A percentile compares a stretch with the other conserved stretches of the same genome.
phyloP scores from a whole-genome alignment of 345 rosid species.

The Heritiera fomes region DNA sequence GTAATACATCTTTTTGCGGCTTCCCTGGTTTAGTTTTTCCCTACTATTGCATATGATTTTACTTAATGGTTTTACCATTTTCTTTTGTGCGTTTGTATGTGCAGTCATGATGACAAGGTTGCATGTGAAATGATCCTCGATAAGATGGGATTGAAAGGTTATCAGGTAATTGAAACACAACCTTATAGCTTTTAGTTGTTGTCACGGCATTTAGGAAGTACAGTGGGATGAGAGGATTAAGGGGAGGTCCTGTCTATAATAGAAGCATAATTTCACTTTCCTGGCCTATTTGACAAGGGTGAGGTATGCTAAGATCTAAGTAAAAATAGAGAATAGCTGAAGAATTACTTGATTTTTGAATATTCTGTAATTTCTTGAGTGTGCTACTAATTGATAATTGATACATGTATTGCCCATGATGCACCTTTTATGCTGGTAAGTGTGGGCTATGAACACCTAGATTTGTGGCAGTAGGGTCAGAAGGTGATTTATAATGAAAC shows the following conservation, averaged over 20 bases:
- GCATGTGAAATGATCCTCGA: slow-evolving; percentile 92
- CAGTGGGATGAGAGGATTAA: slow-evolving; percentile 4
- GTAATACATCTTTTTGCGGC: neutral
- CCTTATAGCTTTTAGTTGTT: slow-evolving; percentile 9
- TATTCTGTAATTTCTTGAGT: slow-evolving; percentile 11
- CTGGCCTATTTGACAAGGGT: neutral
- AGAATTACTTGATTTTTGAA: neutral
- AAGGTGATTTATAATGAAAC: neutral
- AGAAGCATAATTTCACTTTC: neutral
- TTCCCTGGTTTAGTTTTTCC: neutral
- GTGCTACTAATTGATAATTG: slow-evolving; percentile 1
- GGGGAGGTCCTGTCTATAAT: neutral
- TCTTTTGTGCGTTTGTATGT: slow-evolving; percentile 12
- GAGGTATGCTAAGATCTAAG: neutral
- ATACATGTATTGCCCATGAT: neutral
- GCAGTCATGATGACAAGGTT: slow-evolving; percentile 88
- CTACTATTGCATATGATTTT: neutral
- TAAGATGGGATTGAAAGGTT: slow-evolving; percentile 87
- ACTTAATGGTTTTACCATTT: neutral
- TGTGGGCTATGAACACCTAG: neutral
- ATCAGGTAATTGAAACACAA: slow-evolving; percentile 64
- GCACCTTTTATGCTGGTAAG: neutral
- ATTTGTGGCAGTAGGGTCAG: neutral
- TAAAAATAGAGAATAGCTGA: neutral
- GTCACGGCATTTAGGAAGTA: slow-evolving; percentile 8